Base-by-base conservation (phyloP, 2,329 filamentous ascomycete genomes). In the Fusarium sp. region DNA sequence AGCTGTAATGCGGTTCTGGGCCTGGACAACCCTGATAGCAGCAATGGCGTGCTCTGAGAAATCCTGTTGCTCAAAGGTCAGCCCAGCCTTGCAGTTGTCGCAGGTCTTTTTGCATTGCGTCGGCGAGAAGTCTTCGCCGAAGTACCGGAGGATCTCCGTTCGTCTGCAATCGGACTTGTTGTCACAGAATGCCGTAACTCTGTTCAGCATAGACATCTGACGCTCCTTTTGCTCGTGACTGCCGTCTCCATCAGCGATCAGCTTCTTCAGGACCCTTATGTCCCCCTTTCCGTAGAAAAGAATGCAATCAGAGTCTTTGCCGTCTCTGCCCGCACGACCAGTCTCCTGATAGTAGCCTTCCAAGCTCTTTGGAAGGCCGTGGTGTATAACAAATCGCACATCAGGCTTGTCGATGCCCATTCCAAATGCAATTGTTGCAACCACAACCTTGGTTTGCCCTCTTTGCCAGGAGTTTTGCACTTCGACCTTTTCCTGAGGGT, bases 331-430 rank as follows among this genome's bases (percentile, higher is more conserved):
- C 56, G 96, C 95, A 69, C 95, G 90, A 2, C 95, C 95, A 40
- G 95, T 99, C 76, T 99, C 95, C 74, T 99, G 95, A 72, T 99
- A 99, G 75, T 99, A 99, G 1, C 95, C 95, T 77, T 99, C 95
- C 50, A 99, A 80, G 70, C 92, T 97, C 77, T 99, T 98, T 2
- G 95, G 95, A 6, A 99, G 83, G 39, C 88, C 91, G 70, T 96
- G 90, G 73, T 99, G 96, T 36, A 99, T 92, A 31, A 99, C 95
- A 74, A 96, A 99, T 26, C 95, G 91, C 43, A 99, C 95, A 74
- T 99, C 91, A 1, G 93, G 87, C 75, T 99, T 99, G 80, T 99
- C 95, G 65, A 99, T 99, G n/a, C 95, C 95, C 95, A 99, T 99
- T 7, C 95, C 95, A 73, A 99, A 99, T 24, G 95, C 95, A 75